Evolutionary conservation across 345 rosid genomes (phyloP).

Genomic region (Garcia nutans): DNA sequence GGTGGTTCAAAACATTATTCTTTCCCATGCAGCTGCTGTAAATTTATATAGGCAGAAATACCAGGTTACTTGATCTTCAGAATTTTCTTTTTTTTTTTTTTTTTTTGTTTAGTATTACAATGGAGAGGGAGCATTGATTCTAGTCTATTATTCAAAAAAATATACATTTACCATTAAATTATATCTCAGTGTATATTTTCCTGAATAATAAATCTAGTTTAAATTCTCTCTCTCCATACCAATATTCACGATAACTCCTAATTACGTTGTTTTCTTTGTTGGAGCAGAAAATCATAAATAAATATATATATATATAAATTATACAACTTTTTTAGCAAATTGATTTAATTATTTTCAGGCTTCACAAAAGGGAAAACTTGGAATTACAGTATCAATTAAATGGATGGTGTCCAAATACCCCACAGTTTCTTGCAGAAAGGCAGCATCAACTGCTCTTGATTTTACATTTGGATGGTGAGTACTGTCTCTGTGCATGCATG

Average conservation of each 20-base stretch:
- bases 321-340: no score
- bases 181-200: no score
- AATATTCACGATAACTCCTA: no score
- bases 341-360: conserved; percentile 19
- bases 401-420: conserved; percentile 47
- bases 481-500: neutral
- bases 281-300: neutral
- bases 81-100: no score
- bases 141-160: no score
- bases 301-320: no score
- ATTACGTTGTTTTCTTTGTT: no score
- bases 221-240: no score
- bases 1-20: conserved; percentile 28
- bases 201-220: no score
- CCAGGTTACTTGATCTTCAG: neutral
- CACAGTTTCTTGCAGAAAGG: conserved; percentile 22
- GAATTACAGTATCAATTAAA: conserved; percentile 34
- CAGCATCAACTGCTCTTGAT: conserved; percentile 38
- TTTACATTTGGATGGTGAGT: conserved; percentile 44
- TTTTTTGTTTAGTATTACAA: no score
- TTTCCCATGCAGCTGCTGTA: conserved; percentile 36
- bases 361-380: conserved; percentile 46
- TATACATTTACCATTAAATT: no score
- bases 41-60: conserved; percentile 30
- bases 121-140: no score